A percentile compares a stretch with the other conserved stretches of the same genome.
Evolutionary conservation across 2,329 filamentous ascomycete species (phyloP).

Genomic region (Metarhizium robertsii): DNA sequence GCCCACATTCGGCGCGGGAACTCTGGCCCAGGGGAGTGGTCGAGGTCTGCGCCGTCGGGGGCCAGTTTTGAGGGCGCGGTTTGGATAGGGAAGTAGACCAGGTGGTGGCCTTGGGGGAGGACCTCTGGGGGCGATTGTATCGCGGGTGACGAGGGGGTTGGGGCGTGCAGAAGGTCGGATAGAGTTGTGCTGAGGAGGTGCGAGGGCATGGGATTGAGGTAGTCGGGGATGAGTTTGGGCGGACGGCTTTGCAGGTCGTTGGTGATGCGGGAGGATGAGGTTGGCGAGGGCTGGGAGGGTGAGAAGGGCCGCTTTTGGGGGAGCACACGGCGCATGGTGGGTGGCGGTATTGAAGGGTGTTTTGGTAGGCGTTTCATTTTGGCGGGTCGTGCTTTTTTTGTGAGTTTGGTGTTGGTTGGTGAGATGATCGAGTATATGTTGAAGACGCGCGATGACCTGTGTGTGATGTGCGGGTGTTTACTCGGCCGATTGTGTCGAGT

Average conservation of each 20-base stretch:
- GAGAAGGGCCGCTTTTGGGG: background rate
- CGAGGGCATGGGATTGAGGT: conserved; percentile 48
- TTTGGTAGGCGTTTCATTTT: background rate
- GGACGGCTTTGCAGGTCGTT: background rate
- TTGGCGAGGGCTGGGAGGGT: background rate
- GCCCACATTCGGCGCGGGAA: conserved; percentile 83
- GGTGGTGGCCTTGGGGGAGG: conserved; percentile 63
- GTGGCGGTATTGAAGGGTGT: background rate
- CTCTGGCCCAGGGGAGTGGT: conserved; percentile 63
- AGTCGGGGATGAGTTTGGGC: conserved; percentile 31
- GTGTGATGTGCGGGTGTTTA: too few species aligned
- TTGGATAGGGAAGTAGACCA: conserved; percentile 78
- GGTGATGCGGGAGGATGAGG: background rate
- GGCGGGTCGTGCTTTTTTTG: background rate
- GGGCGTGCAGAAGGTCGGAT: conserved; percentile 35
- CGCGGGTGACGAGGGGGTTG: conserved; percentile 7
- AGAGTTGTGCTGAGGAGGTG: conserved; percentile 58
- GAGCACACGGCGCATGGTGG: background rate
- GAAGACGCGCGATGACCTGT: too few species aligned
- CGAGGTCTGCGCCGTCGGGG: conserved; percentile 74
- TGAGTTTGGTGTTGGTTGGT: too few species aligned
- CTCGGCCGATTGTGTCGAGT: too few species aligned
- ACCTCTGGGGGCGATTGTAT: conserved; percentile 15
- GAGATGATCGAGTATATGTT: too few species aligned
- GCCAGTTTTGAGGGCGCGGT: conserved; percentile 53